Conservation (phyloP, 768 basidiomycete genomes). For the Suillus subaureus region DNA sequence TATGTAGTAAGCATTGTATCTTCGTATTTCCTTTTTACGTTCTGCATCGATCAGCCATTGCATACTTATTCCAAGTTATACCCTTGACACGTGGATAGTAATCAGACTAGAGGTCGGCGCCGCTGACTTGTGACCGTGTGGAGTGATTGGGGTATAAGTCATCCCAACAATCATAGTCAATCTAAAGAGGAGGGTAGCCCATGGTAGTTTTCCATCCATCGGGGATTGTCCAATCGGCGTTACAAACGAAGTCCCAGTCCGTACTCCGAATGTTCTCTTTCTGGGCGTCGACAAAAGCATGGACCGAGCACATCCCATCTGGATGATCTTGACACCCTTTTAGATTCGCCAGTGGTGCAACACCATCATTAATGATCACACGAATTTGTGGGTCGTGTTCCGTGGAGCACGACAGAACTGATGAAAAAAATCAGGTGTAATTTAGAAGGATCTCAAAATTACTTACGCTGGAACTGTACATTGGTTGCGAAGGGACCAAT, state of each 20-base stretch:
- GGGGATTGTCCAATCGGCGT: slow-evolving; percentile 71
- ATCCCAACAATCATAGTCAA: too few species aligned
- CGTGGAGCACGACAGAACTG: slow-evolving; percentile 61
- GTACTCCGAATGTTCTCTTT: slow-evolving; percentile 61
- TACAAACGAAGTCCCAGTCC: slow-evolving; percentile 73
- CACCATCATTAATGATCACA: slow-evolving; percentile 83
- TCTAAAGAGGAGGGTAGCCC: slow-evolving; percentile 54
- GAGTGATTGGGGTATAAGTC: too few species aligned
- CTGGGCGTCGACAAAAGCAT: slow-evolving; percentile 69
- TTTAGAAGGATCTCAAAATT: slow-evolving; percentile 15
- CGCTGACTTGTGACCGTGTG: too few species aligned
- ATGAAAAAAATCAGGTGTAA: slow-evolving; percentile 16
- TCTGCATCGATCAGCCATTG: too few species aligned
- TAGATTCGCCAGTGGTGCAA: slow-evolving; percentile 73
- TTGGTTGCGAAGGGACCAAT: slow-evolving; percentile 85
- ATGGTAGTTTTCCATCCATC: slow-evolving; percentile 74
- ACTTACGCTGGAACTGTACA: slow-evolving; percentile 79
- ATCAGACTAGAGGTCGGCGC: too few species aligned
- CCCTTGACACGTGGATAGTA: too few species aligned
- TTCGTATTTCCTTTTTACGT: too few species aligned
- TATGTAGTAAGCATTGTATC: too few species aligned
- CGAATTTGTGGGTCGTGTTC: slow-evolving; percentile 62
- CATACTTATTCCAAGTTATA: too few species aligned
- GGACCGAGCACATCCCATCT: slow-evolving; percentile 77
- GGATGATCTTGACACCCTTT: slow-evolving; percentile 68